phyloP scores from a whole-genome alignment of 306 rosid species.

The Gastrolobium bilobum region DNA sequence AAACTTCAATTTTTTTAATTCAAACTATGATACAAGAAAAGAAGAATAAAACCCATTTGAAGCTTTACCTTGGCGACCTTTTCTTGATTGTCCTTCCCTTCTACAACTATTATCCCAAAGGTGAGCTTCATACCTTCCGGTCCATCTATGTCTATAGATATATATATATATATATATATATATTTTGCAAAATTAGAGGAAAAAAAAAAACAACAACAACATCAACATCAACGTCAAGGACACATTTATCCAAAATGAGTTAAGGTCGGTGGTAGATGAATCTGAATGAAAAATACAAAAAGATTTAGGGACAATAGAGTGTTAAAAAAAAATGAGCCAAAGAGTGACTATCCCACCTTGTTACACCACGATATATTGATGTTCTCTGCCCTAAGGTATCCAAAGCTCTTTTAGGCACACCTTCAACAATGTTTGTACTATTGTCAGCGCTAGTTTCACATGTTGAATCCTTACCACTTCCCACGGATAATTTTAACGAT shows the following conservation, averaged over 20 bases:
- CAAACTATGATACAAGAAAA: neutral
- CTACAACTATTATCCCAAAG: constrained; percentile 99
- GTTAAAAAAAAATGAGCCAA: too few relatives aligned
- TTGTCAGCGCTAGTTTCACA: constrained; percentile 78
- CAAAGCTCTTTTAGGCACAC: constrained; percentile 79
- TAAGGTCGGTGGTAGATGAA: too few relatives aligned
- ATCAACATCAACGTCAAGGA: neutral
- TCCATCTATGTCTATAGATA: constrained; percentile 92
- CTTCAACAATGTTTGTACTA: constrained; percentile 61
- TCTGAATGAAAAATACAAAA: too few relatives aligned
- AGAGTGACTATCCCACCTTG: constrained; percentile 58
- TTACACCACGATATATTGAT: constrained; percentile 96
- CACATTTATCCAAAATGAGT: neutral
- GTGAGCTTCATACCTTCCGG: constrained; percentile 98
- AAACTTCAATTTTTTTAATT: neutral
- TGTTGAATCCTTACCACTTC: constrained; percentile 83
- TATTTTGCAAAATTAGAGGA: neutral
- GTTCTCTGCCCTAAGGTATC: constrained; percentile 99
- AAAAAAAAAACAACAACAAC: neutral
- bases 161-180: neutral
- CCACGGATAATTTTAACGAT: constrained; percentile 89
- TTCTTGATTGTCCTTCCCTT: constrained; percentile 99
- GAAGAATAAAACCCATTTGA: constrained; percentile 25
- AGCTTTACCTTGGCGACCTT: constrained; percentile 92
- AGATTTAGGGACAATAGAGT: too few relatives aligned